Base-by-base conservation (phyloP, 495 filamentous ascomycete genomes). In the Pyronema domesticum region DNA sequence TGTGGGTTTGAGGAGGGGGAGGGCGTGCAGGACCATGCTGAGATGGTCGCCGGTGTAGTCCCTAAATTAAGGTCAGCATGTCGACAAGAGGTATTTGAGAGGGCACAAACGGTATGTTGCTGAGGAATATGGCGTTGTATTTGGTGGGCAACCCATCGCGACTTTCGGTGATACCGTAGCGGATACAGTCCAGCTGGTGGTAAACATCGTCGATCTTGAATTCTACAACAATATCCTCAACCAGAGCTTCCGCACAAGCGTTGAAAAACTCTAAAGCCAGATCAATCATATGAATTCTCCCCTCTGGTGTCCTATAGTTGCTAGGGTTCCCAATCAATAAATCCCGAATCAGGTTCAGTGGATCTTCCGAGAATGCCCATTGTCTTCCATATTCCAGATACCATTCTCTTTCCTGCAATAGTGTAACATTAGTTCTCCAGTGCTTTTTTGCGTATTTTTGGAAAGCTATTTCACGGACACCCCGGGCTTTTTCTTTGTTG, bases 41-140 rank as follows among this genome's bases (percentile, higher is more conserved):
- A 71, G 19, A 10, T 62, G 60, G 3, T 68, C 69, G 14, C 69
- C 69, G 34, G 67, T 42, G 53, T 68, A 71, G 45, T 72, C 69
- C 30, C 67, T 67, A n/a, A n/a, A n/a, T 30, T 7, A 8, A 7
- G 43, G 43, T 46, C 18, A 46, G 43, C 43, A 40, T 40, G n/a
- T n/a, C 37, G 37, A 40, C 8, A 7, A n/a, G n/a, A 7, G 37
- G n/a, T 40, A 40, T n/a, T n/a, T 40, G n/a, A n/a, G 37, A 40
- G n/a, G 37, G 7, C 11, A 15, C 43, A 7, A 7, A 46, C 43
- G 8, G 8, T n/a, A 46, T 46, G 14, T 46, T 46, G 43, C 43
- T 17, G 8, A 46, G 43, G 15, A 46, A 46, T 7, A 46, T 46
- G 7, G 8, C 7, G 18, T 46, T 17, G 43, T 46, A 46, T 7